Evolutionary conservation across 495 filamentous ascomycete species (phyloP).

Genomic region (Neurospora sp.): DNA sequence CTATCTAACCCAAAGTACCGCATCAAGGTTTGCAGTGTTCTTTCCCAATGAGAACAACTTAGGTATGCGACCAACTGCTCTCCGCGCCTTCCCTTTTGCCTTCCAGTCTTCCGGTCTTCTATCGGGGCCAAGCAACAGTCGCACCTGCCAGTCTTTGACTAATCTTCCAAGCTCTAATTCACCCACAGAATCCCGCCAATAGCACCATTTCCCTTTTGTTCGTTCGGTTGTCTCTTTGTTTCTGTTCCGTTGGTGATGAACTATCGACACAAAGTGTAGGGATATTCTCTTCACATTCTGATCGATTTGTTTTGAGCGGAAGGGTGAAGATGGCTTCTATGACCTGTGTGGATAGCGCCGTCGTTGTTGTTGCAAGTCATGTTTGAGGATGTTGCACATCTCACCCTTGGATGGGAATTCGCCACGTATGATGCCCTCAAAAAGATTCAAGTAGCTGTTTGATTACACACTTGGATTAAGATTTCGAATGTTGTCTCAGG

Average conservation of each 20-base stretch:
- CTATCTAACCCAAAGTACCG: neutral
- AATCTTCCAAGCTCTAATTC: neutral
- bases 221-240: neutral
- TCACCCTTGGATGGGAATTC: neutral
- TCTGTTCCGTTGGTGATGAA: neutral
- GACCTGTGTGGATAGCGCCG: neutral
- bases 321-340: neutral
- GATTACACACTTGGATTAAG: neutral
- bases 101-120: neutral
- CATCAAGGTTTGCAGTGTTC: neutral
- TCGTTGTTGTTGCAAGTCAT: neutral
- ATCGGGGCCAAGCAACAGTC: neutral
- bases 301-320: neutral
- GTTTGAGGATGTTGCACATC: neutral
- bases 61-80: neutral
- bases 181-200: neutral
- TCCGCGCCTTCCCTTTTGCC: neutral
- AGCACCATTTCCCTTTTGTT: neutral
- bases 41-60: neutral
- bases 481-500: neutral
- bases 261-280: neutral
- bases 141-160: neutral
- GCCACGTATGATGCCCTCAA: neutral
- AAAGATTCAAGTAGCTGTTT: neutral
- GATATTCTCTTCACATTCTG: neutral